These are phyloP conservation scores for Mycena crocata DNA, from an alignment of 768 basidiomycete genomes.

Conservation along the genomic window DNA sequence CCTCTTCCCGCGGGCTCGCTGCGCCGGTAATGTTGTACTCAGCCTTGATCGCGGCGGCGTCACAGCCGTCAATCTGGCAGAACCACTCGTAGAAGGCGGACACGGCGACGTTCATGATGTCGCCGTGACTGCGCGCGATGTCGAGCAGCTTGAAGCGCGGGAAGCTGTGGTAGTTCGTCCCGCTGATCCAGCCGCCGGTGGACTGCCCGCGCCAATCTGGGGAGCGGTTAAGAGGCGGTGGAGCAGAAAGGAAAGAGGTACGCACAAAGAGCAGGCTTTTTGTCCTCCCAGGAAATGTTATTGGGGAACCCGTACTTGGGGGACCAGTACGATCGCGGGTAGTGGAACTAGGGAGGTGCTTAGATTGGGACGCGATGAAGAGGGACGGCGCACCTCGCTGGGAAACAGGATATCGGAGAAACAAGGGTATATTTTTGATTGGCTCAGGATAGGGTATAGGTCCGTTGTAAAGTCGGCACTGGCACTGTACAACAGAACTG, in stretches of 20 bases:
- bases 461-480: slow-evolving; percentile 35
- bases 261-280: slow-evolving; percentile 23
- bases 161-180: slow-evolving; percentile 32
- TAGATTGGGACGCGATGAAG: background rate
- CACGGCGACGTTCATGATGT: slow-evolving; percentile 25
- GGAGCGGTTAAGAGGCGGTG: background rate
- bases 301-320: slow-evolving; percentile 27
- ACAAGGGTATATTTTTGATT: slow-evolving; percentile 32
- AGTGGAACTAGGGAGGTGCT: slow-evolving; percentile 10
- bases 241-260: background rate
- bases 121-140: slow-evolving; percentile 22
- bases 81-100: slow-evolving; percentile 21
- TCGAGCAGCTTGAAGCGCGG: slow-evolving; percentile 32
- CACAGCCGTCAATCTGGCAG: slow-evolving; percentile 28
- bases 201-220: slow-evolving; percentile 33
- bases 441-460: slow-evolving; percentile 30
- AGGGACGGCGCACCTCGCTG: slow-evolving; percentile 12
- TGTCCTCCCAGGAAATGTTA: slow-evolving; percentile 23
- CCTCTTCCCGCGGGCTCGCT: slow-evolving; percentile 20
- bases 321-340: slow-evolving; percentile 10
- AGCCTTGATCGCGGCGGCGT: slow-evolving; percentile 21
- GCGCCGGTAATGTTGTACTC: slow-evolving; percentile 28
- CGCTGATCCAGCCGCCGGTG: slow-evolving; percentile 31
- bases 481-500: slow-evolving; percentile 29
- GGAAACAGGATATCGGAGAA: slow-evolving; percentile 32